Evolutionary conservation across 1,284 basidiomycete species (phyloP).

Genomic region (Amylostereum areolatum): DNA sequence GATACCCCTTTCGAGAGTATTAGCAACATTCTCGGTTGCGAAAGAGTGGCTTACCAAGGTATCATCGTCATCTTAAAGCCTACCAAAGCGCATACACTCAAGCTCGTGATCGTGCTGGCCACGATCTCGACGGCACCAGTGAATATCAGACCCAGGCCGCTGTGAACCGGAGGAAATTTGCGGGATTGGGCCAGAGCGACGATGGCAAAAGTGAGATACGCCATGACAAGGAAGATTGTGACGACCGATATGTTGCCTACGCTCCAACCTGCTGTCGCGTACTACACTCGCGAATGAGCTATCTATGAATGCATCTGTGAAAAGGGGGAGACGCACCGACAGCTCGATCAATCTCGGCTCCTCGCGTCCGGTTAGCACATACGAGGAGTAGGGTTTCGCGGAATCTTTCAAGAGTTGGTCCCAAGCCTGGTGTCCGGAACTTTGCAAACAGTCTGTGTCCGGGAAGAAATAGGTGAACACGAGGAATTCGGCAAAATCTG

Average conservation of each 20-base stretch:
- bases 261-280: slow-evolving; percentile 29
- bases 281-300: slow-evolving; percentile 1
- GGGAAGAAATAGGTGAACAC: slow-evolving; percentile 76
- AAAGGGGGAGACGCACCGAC: slow-evolving; percentile 39
- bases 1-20: slow-evolving; percentile 51
- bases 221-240: slow-evolving; percentile 68
- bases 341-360: slow-evolving; percentile 65
- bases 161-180: slow-evolving; percentile 83
- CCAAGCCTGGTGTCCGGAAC: slow-evolving; percentile 60
- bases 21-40: slow-evolving; percentile 1
- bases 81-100: slow-evolving; percentile 84
- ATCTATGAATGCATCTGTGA: background rate
- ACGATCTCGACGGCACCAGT: slow-evolving; percentile 89
- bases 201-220: slow-evolving; percentile 75
- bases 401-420: slow-evolving; percentile 47
- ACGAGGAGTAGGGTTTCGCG: slow-evolving; percentile 34
- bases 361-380: slow-evolving; percentile 41
- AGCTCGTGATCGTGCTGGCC: slow-evolving; percentile 88
- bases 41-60: slow-evolving; percentile 57
- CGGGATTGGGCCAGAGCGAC: slow-evolving; percentile 79
- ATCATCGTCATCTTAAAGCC: slow-evolving; percentile 85
- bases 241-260: slow-evolving; percentile 35
- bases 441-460: slow-evolving; percentile 61
- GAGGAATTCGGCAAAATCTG: slow-evolving; percentile 64
- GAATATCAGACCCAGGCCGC: slow-evolving; percentile 86